Conservation (phyloP, 768 basidiomycete species). For the Suillus discolor region DNA sequence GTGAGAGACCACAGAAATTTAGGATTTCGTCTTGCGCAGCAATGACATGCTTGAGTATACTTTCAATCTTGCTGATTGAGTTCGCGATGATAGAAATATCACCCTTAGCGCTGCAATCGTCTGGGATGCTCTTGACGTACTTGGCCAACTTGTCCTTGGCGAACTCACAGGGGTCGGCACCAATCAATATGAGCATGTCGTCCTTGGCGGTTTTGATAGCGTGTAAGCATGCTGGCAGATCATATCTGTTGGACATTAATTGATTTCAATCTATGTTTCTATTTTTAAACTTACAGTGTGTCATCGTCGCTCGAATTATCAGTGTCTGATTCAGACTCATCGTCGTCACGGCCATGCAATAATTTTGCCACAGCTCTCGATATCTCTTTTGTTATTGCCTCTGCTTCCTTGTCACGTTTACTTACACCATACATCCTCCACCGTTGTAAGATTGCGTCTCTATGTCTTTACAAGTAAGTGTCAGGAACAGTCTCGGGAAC, state of each 20-base stretch:
- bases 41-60: too few relatives aligned
- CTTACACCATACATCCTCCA: not conserved
- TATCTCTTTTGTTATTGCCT: not conserved
- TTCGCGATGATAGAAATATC: too few relatives aligned
- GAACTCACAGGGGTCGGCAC: not conserved
- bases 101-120: not conserved
- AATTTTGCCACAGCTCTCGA: not conserved
- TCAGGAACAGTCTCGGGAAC: not conserved
- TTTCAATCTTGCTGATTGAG: too few relatives aligned
- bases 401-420: not conserved
- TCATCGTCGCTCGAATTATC: too few relatives aligned
- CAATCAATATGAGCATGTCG: not conserved
- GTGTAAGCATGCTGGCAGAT: not conserved
- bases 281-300: too few relatives aligned
- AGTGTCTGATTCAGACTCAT: too few relatives aligned
- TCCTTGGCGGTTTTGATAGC: not conserved
- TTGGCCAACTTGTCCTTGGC: not conserved
- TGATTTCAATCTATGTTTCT: too few relatives aligned
- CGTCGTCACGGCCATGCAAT: not conserved
- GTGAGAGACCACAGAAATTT: too few relatives aligned
- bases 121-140: not conserved
- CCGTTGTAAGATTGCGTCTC: not conserved
- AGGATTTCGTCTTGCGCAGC: too few relatives aligned
- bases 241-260: too few relatives aligned
- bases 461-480: not conserved